These are phyloP conservation scores for Paramecium caudatum DNA, from an alignment of 73 alveolate genomes.

Conservation along the genomic window DNA sequence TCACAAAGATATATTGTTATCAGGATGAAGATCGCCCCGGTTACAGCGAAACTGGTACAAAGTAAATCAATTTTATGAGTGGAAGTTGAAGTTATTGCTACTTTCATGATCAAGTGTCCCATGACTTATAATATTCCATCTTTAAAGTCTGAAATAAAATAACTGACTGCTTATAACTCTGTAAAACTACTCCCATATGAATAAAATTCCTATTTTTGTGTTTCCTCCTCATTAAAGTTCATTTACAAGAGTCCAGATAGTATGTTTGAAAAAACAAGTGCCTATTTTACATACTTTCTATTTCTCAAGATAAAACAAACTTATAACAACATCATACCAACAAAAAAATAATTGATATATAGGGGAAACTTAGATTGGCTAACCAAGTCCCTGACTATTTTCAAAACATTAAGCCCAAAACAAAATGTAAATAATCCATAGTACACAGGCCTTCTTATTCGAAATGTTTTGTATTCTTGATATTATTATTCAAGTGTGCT, in stretches of 20 bases:
- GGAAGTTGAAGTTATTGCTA: background rate
- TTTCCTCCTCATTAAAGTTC: constrained; percentile 3
- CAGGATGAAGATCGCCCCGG: background rate
- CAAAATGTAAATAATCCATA: constrained; percentile 1
- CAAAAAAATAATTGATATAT: constrained; percentile 7
- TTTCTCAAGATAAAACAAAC: background rate
- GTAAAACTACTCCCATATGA: constrained; percentile 25
- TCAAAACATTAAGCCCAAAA: background rate
- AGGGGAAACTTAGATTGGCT: background rate
- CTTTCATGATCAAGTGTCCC: constrained; percentile 19
- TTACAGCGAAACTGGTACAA: constrained; percentile 10
- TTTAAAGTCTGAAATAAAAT: constrained; percentile 3
- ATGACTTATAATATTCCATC: constrained; percentile 19
- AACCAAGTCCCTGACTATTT: background rate
- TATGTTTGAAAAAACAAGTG: background rate
- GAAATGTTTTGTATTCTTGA: background rate
- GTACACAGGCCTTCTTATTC: background rate
- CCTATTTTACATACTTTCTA: constrained; percentile 3
- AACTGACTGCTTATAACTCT: background rate
- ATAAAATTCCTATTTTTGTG: constrained; percentile 8
- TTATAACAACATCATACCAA: background rate
- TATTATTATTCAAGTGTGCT: constrained; percentile 18
- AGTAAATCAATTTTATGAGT: background rate
- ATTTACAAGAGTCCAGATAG: background rate
- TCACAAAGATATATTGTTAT: constrained; percentile 13